These are phyloP conservation scores for Phytophthora megakarya DNA, from an alignment of 352 stramenopile genomes.

Conservation along the genomic window DNA sequence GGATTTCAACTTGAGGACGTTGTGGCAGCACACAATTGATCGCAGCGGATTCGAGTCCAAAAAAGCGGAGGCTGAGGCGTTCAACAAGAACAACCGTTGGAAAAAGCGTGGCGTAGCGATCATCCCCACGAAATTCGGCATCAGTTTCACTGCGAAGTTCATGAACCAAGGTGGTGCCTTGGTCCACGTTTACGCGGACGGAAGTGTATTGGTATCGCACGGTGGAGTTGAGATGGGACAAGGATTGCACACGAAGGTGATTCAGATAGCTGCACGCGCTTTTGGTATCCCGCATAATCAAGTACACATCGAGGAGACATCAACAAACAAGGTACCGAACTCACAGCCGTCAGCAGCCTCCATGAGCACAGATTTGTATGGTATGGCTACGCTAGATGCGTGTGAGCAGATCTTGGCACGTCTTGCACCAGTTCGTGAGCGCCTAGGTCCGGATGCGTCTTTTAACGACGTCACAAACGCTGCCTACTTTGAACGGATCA, in stretches of 20 bases:
- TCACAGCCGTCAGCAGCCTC: conserved; percentile 93
- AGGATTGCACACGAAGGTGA: conserved; percentile 96
- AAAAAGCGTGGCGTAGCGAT: conserved; percentile 91
- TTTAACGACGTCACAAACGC: conserved; percentile 87
- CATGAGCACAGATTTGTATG: conserved; percentile 97
- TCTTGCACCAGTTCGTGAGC: conserved; percentile 84
- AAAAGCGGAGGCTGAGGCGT: conserved; percentile 70
- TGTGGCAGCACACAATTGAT: conserved; percentile 80
- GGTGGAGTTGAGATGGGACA: conserved; percentile 98
- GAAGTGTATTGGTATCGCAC: conserved; percentile 95
- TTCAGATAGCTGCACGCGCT: conserved; percentile 87
- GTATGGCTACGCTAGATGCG: conserved; percentile 96
- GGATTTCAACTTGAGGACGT: conserved; percentile 90
- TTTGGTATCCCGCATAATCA: conserved; percentile 92
- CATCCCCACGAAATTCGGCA: conserved; percentile 93
- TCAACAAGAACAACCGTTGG: conserved; percentile 92
- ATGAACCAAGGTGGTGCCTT: conserved; percentile 97
- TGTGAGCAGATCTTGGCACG: conserved; percentile 95
- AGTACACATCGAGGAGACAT: conserved; percentile 95
- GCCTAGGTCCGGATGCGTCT: conserved; percentile 68
- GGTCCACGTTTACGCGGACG: conserved; percentile 96
- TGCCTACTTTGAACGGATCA: conserved; percentile 93
- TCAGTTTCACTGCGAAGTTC: conserved; percentile 96
- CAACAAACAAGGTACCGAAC: conserved; percentile 95
- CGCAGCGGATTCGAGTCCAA: conserved; percentile 78